Conservation (phyloP, 352 stramenopile species). For the Globisporangium cylindrosporum region DNA sequence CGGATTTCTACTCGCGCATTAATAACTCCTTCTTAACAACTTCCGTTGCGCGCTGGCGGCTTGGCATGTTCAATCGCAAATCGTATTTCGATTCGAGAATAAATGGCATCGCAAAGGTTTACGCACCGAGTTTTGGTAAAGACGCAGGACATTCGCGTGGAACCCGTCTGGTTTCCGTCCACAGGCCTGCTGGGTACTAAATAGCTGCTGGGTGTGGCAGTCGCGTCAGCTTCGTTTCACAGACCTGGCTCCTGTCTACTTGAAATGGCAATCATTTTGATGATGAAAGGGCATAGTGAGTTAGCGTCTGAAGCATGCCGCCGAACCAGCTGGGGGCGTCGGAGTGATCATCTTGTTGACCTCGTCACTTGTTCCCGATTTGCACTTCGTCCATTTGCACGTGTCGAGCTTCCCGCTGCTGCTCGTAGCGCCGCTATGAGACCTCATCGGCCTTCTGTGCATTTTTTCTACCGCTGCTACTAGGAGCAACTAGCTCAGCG, state of each 20-base stretch:
- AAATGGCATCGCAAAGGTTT: no score
- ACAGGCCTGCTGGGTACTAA: neutral
- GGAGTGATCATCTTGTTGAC: conserved; percentile 1
- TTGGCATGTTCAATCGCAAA: no score
- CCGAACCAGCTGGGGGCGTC: neutral
- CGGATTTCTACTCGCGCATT: no score
- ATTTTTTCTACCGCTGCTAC: no score
- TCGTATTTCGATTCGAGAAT: no score
- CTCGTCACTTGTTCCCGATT: neutral
- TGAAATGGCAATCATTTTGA: neutral
- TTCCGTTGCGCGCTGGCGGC: no score
- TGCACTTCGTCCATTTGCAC: neutral
- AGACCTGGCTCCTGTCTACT: neutral
- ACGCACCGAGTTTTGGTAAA: no score
- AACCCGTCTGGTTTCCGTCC: neutral
- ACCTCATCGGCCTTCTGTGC: no score
- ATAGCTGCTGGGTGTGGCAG: no score
- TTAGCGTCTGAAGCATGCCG: neutral
- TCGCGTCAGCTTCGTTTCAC: no score
- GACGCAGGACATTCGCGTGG: no score
- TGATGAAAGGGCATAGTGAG: neutral
- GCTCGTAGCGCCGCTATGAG: neutral
- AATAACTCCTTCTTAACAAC: no score
- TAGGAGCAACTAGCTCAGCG: neutral
- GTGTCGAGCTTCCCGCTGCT: neutral